Conservation (phyloP, 306 rosid species). For the Luffa acutangula region DNA sequence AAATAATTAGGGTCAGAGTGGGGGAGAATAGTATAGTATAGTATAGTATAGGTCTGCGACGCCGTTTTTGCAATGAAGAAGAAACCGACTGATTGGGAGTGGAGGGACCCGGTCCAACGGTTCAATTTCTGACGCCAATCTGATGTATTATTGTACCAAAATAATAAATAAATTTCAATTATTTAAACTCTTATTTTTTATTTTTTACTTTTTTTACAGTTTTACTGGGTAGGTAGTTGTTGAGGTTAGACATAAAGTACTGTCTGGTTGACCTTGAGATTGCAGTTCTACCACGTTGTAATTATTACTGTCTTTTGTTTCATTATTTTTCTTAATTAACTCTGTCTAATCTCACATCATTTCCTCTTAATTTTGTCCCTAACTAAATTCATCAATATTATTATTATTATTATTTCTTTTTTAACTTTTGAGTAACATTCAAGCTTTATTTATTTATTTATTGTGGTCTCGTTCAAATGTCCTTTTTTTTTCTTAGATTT, state of each 20-base stretch:
- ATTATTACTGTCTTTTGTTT: neutral
- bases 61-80: conserved; percentile 9
- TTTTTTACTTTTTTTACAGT: neutral
- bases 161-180: neutral
- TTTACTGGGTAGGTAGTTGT: neutral
- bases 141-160: neutral
- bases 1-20: neutral
- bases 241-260: neutral
- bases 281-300: neutral
- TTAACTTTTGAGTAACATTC: neutral
- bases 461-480: neutral
- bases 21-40: neutral
- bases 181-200: neutral
- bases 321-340: neutral
- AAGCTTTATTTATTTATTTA: neutral
- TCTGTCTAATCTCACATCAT: conserved; percentile 7
- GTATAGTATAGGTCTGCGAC: conserved; percentile 6
- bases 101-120: neutral
- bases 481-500: neutral
- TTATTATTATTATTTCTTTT: neutral
- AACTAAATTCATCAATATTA: neutral
- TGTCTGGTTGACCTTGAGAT: neutral
- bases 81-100: neutral
- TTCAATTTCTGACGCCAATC: neutral
- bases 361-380: conserved; percentile 4